Percentiles rank a stretch among this genome's conserved stretches.
Conservation (phyloP, 2,329 filamentous ascomycete genomes). For the Monilinia fructicola region DNA sequence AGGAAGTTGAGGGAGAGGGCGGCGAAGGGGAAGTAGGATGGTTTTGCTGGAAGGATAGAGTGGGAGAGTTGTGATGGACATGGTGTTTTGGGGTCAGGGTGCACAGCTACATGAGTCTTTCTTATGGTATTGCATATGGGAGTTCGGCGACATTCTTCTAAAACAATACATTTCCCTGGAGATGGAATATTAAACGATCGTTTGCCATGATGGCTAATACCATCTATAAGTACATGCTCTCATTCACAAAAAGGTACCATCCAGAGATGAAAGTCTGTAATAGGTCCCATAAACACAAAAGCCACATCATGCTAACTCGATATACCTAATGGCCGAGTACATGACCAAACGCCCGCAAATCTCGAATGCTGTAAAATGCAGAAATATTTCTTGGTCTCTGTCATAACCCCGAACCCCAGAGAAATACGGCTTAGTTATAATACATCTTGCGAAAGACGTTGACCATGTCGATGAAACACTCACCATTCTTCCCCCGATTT, state of each 20-base stretch:
- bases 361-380: conserved; percentile 29
- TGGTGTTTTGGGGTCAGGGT: neutral
- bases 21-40: conserved; percentile 25
- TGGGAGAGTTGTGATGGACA: neutral
- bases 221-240: conserved; percentile 28
- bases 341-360: conserved; percentile 29
- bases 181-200: conserved; percentile 9
- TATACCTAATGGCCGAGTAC: conserved; percentile 17
- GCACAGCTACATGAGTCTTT: neutral
- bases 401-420: conserved; percentile 1
- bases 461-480: neutral
- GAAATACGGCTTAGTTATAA: neutral
- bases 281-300: conserved; percentile 20
- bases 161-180: neutral
- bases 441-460: neutral
- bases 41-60: conserved; percentile 8
- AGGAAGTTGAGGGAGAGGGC: conserved; percentile 33
- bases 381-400: conserved; percentile 4
- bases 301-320: conserved; percentile 20
- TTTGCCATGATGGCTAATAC: conserved; percentile 22
- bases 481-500: conserved; percentile 30
- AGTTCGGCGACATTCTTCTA: neutral
- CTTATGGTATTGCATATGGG: neutral
- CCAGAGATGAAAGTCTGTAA: conserved; percentile 26
- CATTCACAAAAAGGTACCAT: conserved; percentile 24